Evolutionary conservation across 306 rosid genomes (phyloP), one percentile per base, ranked within the genome.

Genomic region (Begonia masoniana): DNA sequence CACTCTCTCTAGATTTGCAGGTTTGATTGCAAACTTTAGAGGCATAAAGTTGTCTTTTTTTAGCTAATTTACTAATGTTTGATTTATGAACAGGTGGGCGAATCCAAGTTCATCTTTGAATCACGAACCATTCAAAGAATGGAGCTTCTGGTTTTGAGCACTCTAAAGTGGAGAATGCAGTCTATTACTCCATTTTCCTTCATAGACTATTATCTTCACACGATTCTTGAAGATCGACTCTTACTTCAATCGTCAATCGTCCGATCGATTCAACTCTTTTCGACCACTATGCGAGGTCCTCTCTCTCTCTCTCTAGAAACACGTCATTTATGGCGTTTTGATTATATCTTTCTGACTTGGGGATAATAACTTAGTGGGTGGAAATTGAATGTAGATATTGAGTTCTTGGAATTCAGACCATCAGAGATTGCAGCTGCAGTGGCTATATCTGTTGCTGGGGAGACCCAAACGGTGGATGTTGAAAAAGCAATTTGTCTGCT

Each of bases 391-490:
- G 94, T 85, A 91, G 97, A 81, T 56, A 74, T 87, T 62, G 99
- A 83, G 59, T 86, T 82, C 75, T 79, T 92, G 87, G 99, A 79
- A 78, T 92, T 79, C 84, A 86, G 52, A 68, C 88, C 95, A 35
- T 92, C 99, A 36, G 96, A 86, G 65, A 68, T 92, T 55, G 96
- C 96, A 60, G 99, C 89, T 53, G 96, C 99, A 7, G 87, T 81
- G 68, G 87, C 96, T 10, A 72, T 82, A 55, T 71, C 64, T 72
- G 82, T 81, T 39, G 73, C 76, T 12, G 73, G 78, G 50, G 84
- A 75, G 67, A 64, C 76, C 69, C 68, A 75, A 75, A 48, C 79
- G 60, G 63, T 79, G 50, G 80, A 86, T 73, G 60, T 67, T 41
- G 80, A 46, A 66, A 75, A 68, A 51, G 68, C 82, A 62, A 68